Conservation (phyloP, 176 grass and related monocot species). For the Ensete glaucum region DNA sequence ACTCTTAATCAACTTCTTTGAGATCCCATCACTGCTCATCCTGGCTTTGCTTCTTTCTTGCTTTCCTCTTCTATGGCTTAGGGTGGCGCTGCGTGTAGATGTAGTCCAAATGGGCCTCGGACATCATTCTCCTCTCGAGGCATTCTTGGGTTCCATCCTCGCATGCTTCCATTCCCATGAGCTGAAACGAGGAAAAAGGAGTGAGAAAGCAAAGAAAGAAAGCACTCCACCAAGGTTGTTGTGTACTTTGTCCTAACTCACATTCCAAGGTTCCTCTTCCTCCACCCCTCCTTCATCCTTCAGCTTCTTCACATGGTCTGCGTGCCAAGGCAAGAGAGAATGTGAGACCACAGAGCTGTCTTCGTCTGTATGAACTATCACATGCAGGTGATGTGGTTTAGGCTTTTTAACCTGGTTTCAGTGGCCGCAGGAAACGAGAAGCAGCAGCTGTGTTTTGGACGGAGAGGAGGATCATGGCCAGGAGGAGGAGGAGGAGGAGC, state of each 20-base stretch:
- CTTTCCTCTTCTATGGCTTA: slow-evolving; percentile 25
- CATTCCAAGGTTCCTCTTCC: not conserved
- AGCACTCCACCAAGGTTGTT: too few species aligned
- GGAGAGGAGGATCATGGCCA: not conserved
- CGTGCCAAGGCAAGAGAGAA: not conserved
- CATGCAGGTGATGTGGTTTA: not conserved
- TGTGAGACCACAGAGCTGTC: not conserved
- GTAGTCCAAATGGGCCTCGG: slow-evolving; percentile 60
- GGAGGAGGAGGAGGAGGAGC: slow-evolving; percentile 25
- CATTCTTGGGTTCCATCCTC: slow-evolving; percentile 25
- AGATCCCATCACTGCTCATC: too few species aligned
- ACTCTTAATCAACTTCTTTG: too few species aligned
- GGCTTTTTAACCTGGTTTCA: not conserved
- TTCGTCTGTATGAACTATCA: too few species aligned
- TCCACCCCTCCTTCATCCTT: not conserved
- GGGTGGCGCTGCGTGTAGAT: slow-evolving; percentile 67
- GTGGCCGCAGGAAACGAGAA: slow-evolving; percentile 4
- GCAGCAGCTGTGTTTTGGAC: slow-evolving; percentile 1
- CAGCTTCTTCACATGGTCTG: not conserved
- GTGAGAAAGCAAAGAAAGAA: not conserved
- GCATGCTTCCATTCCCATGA: slow-evolving; percentile 14
- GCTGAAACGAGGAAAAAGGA: slow-evolving; percentile 7
- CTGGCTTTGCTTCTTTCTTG: not conserved
- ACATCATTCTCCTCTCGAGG: slow-evolving; percentile 41
- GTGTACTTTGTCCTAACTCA: not conserved